Evolutionary conservation across 2,329 filamentous ascomycete species (phyloP).

Genomic region (Botryosphaeria dothidea): DNA sequence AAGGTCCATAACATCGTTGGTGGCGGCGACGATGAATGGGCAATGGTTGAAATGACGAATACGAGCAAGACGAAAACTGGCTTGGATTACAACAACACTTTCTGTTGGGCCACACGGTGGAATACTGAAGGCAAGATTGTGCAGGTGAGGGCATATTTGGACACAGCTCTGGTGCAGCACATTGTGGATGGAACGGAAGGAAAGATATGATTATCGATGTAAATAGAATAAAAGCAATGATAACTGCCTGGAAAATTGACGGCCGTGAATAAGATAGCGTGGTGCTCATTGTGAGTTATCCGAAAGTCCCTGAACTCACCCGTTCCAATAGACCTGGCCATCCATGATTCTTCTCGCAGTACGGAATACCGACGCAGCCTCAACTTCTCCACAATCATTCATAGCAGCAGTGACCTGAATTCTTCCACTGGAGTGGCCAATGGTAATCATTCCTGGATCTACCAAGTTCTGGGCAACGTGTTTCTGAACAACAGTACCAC

Average conservation of each 20-base stretch:
- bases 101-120: constrained; percentile 18
- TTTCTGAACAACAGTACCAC: constrained; percentile 38
- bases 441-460: constrained; percentile 34
- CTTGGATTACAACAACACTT: constrained; percentile 21
- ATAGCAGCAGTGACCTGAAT: constrained; percentile 32
- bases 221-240: too few species aligned
- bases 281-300: too few species aligned
- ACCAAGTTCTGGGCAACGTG: constrained; percentile 29
- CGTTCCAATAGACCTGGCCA: constrained; percentile 28
- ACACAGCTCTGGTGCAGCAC: constrained; percentile 20
- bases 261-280: too few species aligned
- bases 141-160: constrained; percentile 19
- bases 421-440: constrained; percentile 41
- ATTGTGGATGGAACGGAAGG: constrained; percentile 16
- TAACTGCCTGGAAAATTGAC: too few species aligned
- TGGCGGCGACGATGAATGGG: constrained; percentile 4
- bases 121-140: constrained; percentile 19
- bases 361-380: constrained; percentile 34
- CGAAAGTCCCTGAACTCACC: neutral
- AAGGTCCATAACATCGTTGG: constrained; percentile 8
- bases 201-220: neutral
- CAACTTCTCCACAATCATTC: constrained; percentile 26
- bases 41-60: constrained; percentile 3
- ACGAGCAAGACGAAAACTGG: constrained; percentile 9
- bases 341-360: constrained; percentile 41